Conservation (phyloP, 768 basidiomycete genomes). For the Nidula microcarpa region DNA sequence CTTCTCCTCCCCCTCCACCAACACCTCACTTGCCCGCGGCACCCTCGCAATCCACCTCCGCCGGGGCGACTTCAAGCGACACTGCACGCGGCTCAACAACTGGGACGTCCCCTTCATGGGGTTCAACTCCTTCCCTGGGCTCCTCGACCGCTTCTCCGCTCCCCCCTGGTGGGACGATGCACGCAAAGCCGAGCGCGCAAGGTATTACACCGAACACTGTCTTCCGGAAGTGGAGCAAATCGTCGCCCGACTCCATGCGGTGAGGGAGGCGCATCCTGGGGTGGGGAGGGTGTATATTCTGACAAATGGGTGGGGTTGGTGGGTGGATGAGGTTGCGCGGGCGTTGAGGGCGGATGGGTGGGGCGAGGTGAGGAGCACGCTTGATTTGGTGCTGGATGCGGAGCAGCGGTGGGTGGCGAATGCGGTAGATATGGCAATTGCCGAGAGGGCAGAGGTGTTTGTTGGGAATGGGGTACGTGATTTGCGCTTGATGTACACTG, state of each 20-base stretch:
- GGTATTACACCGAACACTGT: constrained; percentile 40
- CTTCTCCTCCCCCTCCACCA: not conserved
- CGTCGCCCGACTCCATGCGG: constrained; percentile 28
- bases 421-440: constrained; percentile 62
- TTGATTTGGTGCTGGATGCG: constrained; percentile 29
- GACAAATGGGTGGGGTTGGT: constrained; percentile 48
- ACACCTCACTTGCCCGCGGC: constrained; percentile 22
- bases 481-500: not conserved
- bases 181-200: not conserved
- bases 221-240: constrained; percentile 38
- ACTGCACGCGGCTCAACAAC: constrained; percentile 46
- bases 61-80: constrained; percentile 53
- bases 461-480: constrained; percentile 56
- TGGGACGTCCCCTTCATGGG: constrained; percentile 48
- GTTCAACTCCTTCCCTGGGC: constrained; percentile 38
- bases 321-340: constrained; percentile 30
- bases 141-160: constrained; percentile 38
- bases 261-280: constrained; percentile 20
- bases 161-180: not conserved
- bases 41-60: constrained; percentile 54
- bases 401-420: constrained; percentile 45
- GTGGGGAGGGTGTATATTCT: constrained; percentile 38
- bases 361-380: constrained; percentile 40
- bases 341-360: constrained; percentile 45
- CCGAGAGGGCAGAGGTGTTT: constrained; percentile 54